Evolutionary conservation across 2,329 filamentous ascomycete species (phyloP).

Genomic region (Colletotrichum gigasporum): DNA sequence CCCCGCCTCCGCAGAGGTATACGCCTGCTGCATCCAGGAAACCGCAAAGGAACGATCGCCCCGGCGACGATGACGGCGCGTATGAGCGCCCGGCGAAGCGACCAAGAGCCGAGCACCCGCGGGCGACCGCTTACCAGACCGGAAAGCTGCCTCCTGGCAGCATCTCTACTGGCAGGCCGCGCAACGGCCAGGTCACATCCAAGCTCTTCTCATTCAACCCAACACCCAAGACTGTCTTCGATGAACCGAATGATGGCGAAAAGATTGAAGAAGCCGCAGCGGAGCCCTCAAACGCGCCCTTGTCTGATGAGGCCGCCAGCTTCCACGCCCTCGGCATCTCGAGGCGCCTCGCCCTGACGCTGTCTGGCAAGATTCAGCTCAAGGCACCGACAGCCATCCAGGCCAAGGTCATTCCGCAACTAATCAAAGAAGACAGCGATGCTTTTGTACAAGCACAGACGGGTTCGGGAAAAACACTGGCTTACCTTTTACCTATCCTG

Average conservation of each 20-base stretch:
- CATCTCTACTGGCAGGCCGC: slow-evolving; percentile 38
- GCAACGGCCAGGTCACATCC: slow-evolving; percentile 75
- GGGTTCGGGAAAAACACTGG: slow-evolving; percentile 95
- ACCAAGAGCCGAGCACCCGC: slow-evolving; percentile 47
- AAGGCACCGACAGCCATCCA: slow-evolving; percentile 96
- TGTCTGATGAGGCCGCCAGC: slow-evolving; percentile 83
- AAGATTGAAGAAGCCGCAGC: slow-evolving; percentile 57
- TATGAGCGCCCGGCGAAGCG: slow-evolving; percentile 53
- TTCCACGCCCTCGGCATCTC: slow-evolving; percentile 90
- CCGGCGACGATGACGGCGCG: slow-evolving; percentile 40
- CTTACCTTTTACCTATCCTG: slow-evolving; percentile 93
- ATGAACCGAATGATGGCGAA: slow-evolving; percentile 56
- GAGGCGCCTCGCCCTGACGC: slow-evolving; percentile 79
- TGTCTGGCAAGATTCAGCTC: slow-evolving; percentile 85
- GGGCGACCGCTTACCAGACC: slow-evolving; percentile 42
- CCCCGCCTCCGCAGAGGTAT: slow-evolving; percentile 21
- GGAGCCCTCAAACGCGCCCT: slow-evolving; percentile 89
- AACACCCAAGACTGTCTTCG: slow-evolving; percentile 69
- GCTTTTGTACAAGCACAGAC: slow-evolving; percentile 98
- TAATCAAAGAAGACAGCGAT: slow-evolving; percentile 84
- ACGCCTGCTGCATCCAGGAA: slow-evolving; percentile 25
- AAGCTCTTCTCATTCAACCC: slow-evolving; percentile 95
- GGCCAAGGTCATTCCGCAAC: slow-evolving; percentile 83
- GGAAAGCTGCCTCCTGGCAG: slow-evolving; percentile 48
- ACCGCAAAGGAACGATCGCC: slow-evolving; percentile 33